Conservation (phyloP, 2,329 filamentous ascomycete genomes). For the Aspergillus intermedius region DNA sequence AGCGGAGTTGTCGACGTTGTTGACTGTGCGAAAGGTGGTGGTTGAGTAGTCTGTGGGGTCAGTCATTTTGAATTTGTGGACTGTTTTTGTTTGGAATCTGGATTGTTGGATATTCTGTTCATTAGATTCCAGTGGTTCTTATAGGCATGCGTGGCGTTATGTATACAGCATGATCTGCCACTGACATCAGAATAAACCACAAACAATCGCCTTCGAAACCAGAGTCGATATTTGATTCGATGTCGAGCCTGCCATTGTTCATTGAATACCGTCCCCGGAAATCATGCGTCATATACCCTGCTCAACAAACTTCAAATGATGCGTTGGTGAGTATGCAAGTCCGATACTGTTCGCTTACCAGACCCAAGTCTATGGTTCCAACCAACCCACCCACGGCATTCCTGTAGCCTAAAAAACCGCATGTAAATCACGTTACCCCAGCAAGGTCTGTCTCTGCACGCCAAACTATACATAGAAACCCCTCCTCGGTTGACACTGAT, state of each 20-base stretch:
- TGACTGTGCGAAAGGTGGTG: neutral
- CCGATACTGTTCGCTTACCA: too few relatives aligned
- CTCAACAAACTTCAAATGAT: neutral
- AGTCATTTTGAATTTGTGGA: conserved; percentile 2
- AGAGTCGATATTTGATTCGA: neutral
- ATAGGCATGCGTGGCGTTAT: neutral
- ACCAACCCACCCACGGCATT: too few relatives aligned
- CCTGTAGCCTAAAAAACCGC: too few relatives aligned
- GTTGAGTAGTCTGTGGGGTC: conserved; percentile 10
- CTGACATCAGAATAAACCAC: neutral
- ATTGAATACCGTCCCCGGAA: neutral
- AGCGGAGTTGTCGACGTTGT: conserved; percentile 1
- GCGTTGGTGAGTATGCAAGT: neutral
- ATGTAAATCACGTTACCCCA: too few relatives aligned
- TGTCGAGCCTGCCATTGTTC: neutral
- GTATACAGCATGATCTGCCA: neutral
- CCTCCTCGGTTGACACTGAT: too few relatives aligned
- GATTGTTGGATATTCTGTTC: neutral
- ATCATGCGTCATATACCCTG: neutral
- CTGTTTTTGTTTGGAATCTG: neutral
- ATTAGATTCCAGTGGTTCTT: neutral
- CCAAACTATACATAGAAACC: too few relatives aligned
- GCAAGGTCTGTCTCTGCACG: too few relatives aligned
- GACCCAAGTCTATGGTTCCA: too few relatives aligned
- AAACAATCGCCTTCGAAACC: neutral